These are phyloP conservation scores for Phytophthora europaea DNA, from an alignment of 352 stramenopile species.

Conservation along the genomic window DNA sequence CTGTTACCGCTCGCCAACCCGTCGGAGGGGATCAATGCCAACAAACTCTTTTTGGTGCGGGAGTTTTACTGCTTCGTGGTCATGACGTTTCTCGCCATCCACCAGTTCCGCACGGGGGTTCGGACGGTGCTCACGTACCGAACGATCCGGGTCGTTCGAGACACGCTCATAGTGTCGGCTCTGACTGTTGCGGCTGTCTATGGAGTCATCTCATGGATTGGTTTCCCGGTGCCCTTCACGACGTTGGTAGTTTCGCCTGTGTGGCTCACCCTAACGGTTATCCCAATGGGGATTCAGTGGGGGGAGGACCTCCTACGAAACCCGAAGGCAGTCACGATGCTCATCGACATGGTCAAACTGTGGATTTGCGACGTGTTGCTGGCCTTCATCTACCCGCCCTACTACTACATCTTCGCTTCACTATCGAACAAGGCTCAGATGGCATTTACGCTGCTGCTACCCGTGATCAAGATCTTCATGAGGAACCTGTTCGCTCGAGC, in stretches of 20 bases:
- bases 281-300: not conserved
- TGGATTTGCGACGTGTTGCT: constrained; percentile 1
- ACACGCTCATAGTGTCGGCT: constrained; percentile 6
- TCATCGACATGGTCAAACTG: not conserved
- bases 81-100: not conserved
- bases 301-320: not conserved
- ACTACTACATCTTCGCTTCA: not conserved
- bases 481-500: not conserved
- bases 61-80: not conserved
- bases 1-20: not conserved
- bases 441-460: not conserved
- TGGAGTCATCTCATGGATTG: not conserved
- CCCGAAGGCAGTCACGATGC: not conserved
- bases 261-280: constrained; percentile 5
- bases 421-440: not conserved
- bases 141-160: not conserved
- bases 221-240: constrained; percentile 18
- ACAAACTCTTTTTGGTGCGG: constrained; percentile 7
- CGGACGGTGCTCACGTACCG: not conserved
- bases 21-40: not conserved
- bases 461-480: constrained; percentile 4
- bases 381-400: not conserved
- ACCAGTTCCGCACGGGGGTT: not conserved
- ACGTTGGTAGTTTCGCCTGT: not conserved
- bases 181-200: not conserved